Evolutionary conservation across 2,329 filamentous ascomycete genomes (phyloP), one percentile per base, ranked within the genome.

Genomic region (Penicillium psychrosexuale): DNA sequence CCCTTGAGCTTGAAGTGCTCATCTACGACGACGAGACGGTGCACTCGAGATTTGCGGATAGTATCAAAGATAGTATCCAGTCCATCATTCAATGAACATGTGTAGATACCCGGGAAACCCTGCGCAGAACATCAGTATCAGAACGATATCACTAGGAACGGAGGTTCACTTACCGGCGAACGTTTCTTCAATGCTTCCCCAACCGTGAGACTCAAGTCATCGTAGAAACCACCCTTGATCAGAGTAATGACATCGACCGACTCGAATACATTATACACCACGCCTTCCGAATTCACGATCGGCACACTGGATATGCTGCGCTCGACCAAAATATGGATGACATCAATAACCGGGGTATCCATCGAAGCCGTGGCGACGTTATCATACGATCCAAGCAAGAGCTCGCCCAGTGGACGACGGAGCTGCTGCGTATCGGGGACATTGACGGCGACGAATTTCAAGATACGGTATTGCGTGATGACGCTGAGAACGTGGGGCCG

Each of bases 381-480:
- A 22, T 81, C 78, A 72, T 96, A 97, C 1, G 91, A 93, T 48
- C 94, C 95, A 8, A 99, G 80, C 27, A 85, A 84, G 52, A 97
- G 83, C 59, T 97, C 91, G 57, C 85, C 84, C 53, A 99, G 80
- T 9, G 91, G 87, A 76, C 96, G 97, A 70, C 90, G 90, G 58
- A 99, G 78, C 69, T 91, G 84, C 65, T 95, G 88, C 5, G 93
- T 97, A 70, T 96, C 89, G 65, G 87, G 86, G 38, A 90, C 86
- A 74, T 99, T 99, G 74, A 99, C 93, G 11, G 94, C 92, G 59
- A 99, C 95, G 72, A 99, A 99, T 72, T 99, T 99, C 61, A 99
- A 84, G 65, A 99, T 97, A 55, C 95, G 89, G 75, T 99, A 99
- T 74, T 99, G 94, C 0, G 94, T 99, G 56, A 99, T 89, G 58